Evolutionary conservation across 2,329 filamentous ascomycete species (phyloP), one percentile per base, ranked within the genome.

Genomic region (Ploettnerulaceae sp.): DNA sequence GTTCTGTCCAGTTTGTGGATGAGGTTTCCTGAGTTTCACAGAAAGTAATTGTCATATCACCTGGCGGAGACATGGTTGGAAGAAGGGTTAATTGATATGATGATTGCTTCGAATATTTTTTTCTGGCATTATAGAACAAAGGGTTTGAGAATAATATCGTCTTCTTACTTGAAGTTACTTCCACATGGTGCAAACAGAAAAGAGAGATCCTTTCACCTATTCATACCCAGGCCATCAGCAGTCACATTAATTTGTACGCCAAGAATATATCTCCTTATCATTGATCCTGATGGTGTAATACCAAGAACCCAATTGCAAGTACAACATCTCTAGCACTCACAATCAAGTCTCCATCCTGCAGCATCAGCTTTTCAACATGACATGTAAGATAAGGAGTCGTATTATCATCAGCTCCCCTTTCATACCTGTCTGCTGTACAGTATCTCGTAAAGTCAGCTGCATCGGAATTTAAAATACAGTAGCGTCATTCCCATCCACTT

Each of bases 401-500:
- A n/a, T n/a, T n/a, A n/a, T n/a, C n/a, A n/a, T n/a, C n/a, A n/a
- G n/a, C n/a, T n/a, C n/a, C n/a, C n/a, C n/a, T n/a, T n/a, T n/a
- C n/a, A n/a, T n/a, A n/a, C n/a, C n/a, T n/a, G n/a, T n/a, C n/a
- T n/a, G n/a, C n/a, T n/a, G n/a, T n/a, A n/a, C 25, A 28, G 25
- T 28, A 28, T 28, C 25, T 32, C n/a, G 29, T 9, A 9, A 9
- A 9, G 26, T n/a, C 7, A n/a, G n/a, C n/a, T n/a, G n/a, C n/a
- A n/a, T n/a, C n/a, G n/a, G n/a, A n/a, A n/a, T n/a, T n/a, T n/a
- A n/a, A n/a, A n/a, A n/a, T n/a, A n/a, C n/a, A n/a, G n/a, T 38
- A 38, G 20, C 35, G 20, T 38, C 12, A 6, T 15, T 21, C 38
- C 28, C 26, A 25, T 20, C 38, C 38, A 41, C 38, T 11, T 41